phyloP scores from a whole-genome alignment of 2,329 filamentous ascomycete species.

The Neonectria ditissima region DNA sequence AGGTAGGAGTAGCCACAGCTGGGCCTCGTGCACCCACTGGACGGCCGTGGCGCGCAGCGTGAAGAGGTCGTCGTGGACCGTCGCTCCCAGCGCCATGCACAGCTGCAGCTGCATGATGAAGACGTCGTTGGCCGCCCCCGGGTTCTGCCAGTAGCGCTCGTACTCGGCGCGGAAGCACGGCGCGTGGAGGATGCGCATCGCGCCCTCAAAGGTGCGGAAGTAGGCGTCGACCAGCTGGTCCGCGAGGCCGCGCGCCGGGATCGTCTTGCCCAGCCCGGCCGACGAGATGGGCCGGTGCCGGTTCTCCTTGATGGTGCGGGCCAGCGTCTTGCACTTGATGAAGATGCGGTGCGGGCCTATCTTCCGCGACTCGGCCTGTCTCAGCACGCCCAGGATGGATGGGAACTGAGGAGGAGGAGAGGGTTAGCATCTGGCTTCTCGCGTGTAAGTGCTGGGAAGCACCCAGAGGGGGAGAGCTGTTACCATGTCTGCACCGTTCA shows the following conservation, averaged over 20 bases:
- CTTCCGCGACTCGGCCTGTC: conserved; percentile 42
- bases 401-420: conserved; percentile 47
- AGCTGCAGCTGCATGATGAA: conserved; percentile 67
- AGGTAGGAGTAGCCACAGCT: conserved; percentile 61
- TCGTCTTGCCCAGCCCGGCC: conserved; percentile 52
- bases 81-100: conserved; percentile 63
- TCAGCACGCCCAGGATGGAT: conserved; percentile 43
- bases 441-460: neutral
- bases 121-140: conserved; percentile 51
- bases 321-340: conserved; percentile 56
- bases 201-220: conserved; percentile 67
- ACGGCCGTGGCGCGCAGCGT: conserved; percentile 57
- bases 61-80: conserved; percentile 59
- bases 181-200: conserved; percentile 68
- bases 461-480: too few species aligned
- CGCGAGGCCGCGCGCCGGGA: conserved; percentile 55
- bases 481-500: conserved; percentile 58
- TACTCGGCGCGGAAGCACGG: conserved; percentile 69
- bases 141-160: conserved; percentile 60
- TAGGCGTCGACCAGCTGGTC: conserved; percentile 66
- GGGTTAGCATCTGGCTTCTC: neutral
- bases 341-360: conserved; percentile 50
- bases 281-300: conserved; percentile 52
- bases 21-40: conserved; percentile 66
- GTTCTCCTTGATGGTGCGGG: conserved; percentile 55